Conservation (phyloP, 768 basidiomycete species). For the Coprinellus micaceus region DNA sequence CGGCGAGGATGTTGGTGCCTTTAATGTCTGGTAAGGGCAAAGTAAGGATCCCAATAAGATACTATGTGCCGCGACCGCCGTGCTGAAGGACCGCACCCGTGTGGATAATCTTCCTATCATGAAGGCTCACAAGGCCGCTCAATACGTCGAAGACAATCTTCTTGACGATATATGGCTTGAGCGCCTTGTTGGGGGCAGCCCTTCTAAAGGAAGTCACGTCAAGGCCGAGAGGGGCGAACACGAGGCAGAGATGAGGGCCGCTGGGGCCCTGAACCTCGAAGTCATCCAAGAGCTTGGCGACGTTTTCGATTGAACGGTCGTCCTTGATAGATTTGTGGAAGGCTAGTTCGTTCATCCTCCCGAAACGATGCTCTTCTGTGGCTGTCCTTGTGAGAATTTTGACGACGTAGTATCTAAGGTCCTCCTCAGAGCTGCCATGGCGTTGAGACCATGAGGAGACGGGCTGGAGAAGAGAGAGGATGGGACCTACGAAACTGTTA, state of each 20-base stretch:
- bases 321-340: background rate
- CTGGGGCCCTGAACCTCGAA: conserved; percentile 7
- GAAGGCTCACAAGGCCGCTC: conserved; percentile 2
- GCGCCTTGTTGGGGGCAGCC: conserved; percentile 4
- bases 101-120: conserved; percentile 4
- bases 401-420: background rate
- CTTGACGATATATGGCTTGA: conserved; percentile 1
- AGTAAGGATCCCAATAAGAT: background rate
- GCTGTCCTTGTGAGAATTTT: background rate
- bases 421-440: background rate
- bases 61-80: background rate
- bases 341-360: background rate
- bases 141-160: background rate
- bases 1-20: background rate
- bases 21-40: background rate
- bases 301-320: background rate
- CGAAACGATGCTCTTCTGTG: background rate
- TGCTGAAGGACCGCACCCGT: background rate
- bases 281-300: background rate
- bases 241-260: conserved; percentile 13
- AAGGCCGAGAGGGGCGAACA: conserved; percentile 2
- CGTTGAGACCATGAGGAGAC: background rate
- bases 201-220: conserved; percentile 7
- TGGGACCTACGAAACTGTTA: background rate
- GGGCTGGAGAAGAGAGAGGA: background rate